These are phyloP conservation scores for Rhodotorula glutinis DNA, from an alignment of 1,284 basidiomycete genomes.

Conservation along the genomic window DNA sequence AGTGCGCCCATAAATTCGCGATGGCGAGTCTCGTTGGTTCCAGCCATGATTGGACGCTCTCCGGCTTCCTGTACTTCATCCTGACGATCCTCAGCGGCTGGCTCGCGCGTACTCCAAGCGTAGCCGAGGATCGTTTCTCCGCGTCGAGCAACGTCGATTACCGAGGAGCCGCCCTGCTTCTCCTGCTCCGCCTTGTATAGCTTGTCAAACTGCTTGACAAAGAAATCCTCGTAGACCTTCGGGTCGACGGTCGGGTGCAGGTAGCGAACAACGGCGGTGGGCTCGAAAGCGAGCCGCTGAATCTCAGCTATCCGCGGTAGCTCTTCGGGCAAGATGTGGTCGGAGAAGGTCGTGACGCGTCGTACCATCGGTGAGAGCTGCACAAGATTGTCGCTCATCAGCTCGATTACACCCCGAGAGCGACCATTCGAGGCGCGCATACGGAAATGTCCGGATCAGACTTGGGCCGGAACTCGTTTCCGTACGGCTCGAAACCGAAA, in stretches of 20 bases:
- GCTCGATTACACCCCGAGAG: too few relatives aligned
- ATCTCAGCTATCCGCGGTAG: not conserved
- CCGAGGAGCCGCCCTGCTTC: not conserved
- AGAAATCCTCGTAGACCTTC: not conserved
- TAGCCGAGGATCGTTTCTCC: slow-evolving; percentile 11
- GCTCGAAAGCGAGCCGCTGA: not conserved
- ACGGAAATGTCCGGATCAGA: not conserved
- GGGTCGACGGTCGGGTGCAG: not conserved
- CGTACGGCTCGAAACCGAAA: not conserved
- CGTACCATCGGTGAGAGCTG: too few relatives aligned
- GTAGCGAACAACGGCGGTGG: not conserved
- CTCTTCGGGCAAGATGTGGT: not conserved
- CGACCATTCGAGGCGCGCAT: too few relatives aligned
- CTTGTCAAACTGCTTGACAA: not conserved
- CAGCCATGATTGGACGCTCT: not conserved
- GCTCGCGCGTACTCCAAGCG: not conserved
- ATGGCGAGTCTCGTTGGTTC: not conserved
- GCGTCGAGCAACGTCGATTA: slow-evolving; percentile 3
- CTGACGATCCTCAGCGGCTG: not conserved
- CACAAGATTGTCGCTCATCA: too few relatives aligned
- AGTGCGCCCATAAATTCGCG: not conserved
- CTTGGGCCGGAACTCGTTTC: not conserved
- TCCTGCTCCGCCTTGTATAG: not conserved
- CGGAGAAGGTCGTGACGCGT: not conserved
- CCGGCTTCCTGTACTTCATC: not conserved